Evolutionary conservation across 441 rosid species (phyloP), one percentile per base, ranked within the genome.

Genomic region (Adansonia gregorii): DNA sequence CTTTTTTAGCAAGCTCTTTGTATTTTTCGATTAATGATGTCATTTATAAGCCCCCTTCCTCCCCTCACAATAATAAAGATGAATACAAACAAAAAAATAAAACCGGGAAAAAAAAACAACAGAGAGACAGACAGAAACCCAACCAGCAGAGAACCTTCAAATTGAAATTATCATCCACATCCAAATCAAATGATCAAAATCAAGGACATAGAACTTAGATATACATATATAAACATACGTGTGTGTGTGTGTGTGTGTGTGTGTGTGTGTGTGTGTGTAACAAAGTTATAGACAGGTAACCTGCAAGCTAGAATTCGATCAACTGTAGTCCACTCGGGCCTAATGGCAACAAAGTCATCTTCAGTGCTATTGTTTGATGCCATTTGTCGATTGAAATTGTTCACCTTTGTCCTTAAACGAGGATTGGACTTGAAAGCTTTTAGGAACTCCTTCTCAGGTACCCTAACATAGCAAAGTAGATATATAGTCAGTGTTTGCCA

Each of bases 311-410:
- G 86, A 83, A 97, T 88, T 76, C 99, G 95, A 82, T 97, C 99
- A 87, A 97, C 97, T 41, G 97, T 94, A n/a, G 98, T 97, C 99
- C 99, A 97, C 84, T 97, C 99, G 58, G 98, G 91, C 74, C 99
- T 88, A 79, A 97, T 94, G 72, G 99, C 91, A 72, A 93, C 92
- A 79, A 86, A 87, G 51, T 97, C 98, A 78, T 93, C 98, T 65
- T 92, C 98, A 19, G 90, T 77, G 81, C 83, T 89, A 83, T 87
- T 90, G 82, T 76, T 83, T 66, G 91, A 91, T 65, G 79, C 86
- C 91, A 83, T 88, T 83, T 89, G 98, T 73, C 94, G 91, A 79
- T 93, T 89, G 82, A 97, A 97, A 82, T 93, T 93, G 92, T 93
- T 97, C 68, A 97, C 88, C 85, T 92, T 94, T 79, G 94, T 94